Evolutionary conservation across 139 green algal species (phyloP), one percentile per base, ranked within the genome.

Genomic region (Edaphochlamys debaryana): DNA sequence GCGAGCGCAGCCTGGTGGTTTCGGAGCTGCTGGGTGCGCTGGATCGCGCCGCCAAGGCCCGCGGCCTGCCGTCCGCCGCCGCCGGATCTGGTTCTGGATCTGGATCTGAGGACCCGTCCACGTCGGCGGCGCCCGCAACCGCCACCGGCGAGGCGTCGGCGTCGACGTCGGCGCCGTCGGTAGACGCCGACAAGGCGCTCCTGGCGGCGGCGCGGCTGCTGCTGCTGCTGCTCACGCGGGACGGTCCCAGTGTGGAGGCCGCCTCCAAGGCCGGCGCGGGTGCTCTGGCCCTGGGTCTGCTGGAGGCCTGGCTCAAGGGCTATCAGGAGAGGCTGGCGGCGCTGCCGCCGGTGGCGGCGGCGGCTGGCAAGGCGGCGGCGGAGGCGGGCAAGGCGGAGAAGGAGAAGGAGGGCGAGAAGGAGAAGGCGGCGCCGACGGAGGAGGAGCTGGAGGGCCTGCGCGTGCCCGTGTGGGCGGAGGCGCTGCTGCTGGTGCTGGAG

Each of bases 401-500:
- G n/a, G n/a, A n/a, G n/a, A n/a, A n/a, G n/a, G n/a, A n/a, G n/a
- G n/a, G n/a, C n/a, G n/a, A n/a, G n/a, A n/a, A n/a, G n/a, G n/a
- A n/a, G n/a, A n/a, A n/a, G n/a, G n/a, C n/a, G n/a, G n/a, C n/a
- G n/a, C n/a, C n/a, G n/a, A n/a, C n/a, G n/a, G n/a, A n/a, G n/a
- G n/a, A n/a, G n/a, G n/a, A n/a, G n/a, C n/a, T n/a, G n/a, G n/a
- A n/a, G n/a, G n/a, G n/a, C n/a, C n/a, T n/a, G n/a, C n/a, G 48
- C 63, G n/a, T 60, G 32, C 48, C 67, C 37, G 29, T 69, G 60
- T 2, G 32, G 34, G 60, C 15, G 4, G 38, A 69, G 56, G 54
- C 62, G 54, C 45, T 58, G 20, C 52, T 98, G 75, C 82, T 98
- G 63, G 62, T 94, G 38, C 82, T 98, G n/a, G 91, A 96, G 70